Conservation (phyloP, 2,329 filamentous ascomycete genomes). For the Colletotrichum tamarilloi region DNA sequence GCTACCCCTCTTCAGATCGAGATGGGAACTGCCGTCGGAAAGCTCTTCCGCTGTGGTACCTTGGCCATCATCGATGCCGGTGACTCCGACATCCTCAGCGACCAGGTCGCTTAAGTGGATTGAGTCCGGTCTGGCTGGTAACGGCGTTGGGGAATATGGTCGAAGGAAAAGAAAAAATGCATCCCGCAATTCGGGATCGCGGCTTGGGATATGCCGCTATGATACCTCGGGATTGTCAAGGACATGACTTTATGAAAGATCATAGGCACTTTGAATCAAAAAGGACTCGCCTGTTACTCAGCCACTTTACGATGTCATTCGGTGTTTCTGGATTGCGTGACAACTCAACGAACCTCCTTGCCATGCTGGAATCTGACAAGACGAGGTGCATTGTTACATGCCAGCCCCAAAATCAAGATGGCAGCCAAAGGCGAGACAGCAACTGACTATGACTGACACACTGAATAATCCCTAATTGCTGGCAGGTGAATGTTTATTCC, state of each 20-base stretch:
- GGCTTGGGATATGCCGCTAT: constrained; percentile 28
- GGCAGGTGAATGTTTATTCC: background rate
- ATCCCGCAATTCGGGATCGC: constrained; percentile 21
- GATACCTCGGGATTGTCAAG: constrained; percentile 28
- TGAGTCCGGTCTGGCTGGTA: constrained; percentile 29
- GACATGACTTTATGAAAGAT: constrained; percentile 25
- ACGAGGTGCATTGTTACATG: background rate
- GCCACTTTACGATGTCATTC: constrained; percentile 5
- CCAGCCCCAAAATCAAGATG: background rate
- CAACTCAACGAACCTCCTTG: background rate
- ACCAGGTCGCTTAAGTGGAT: constrained; percentile 70
- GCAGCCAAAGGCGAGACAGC: background rate
- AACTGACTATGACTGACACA: too few relatives aligned
- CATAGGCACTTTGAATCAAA: constrained; percentile 32
- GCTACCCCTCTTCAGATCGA: constrained; percentile 78
- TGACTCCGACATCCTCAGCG: constrained; percentile 96
- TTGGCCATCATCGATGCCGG: constrained; percentile 97
- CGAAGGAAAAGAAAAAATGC: constrained; percentile 27
- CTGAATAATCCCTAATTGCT: background rate
- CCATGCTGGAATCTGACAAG: background rate
- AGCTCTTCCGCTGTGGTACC: constrained; percentile 98
- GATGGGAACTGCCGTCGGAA: constrained; percentile 97
- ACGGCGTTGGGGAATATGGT: constrained; percentile 56
- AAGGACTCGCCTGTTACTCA: constrained; percentile 34
- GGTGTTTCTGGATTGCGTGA: background rate